Conservation (phyloP, 1,284 basidiomycete species). For the Tilletia walkeri region DNA sequence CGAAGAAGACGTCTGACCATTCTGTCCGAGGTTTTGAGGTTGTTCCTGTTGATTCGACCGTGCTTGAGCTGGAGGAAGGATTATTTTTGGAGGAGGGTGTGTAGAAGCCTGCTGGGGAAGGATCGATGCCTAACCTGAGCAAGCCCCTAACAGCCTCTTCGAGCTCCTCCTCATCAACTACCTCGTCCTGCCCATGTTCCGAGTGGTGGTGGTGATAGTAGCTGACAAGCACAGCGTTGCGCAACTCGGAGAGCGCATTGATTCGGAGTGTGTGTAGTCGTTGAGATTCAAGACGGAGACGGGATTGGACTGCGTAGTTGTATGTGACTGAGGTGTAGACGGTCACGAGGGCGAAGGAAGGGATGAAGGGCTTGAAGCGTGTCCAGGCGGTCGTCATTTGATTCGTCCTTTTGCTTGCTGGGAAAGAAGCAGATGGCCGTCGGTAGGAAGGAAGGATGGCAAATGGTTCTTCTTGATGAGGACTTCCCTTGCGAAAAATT, state of each 20-base stretch:
- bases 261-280: background rate
- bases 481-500: background rate
- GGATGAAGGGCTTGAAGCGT: background rate
- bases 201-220: background rate
- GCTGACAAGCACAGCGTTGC: background rate
- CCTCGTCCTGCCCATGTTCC: background rate
- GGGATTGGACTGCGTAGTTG: slow-evolving; percentile 11
- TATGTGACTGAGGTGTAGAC: slow-evolving; percentile 7
- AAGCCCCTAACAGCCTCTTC: background rate
- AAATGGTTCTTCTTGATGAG: background rate
- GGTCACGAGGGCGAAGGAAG: slow-evolving; percentile 4
- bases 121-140: background rate
- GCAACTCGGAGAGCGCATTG: background rate
- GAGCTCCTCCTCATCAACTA: background rate
- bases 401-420: background rate
- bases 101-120: background rate
- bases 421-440: background rate
- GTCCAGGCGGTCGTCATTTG: background rate
- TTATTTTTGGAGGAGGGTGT: background rate
- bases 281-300: background rate
- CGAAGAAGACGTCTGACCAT: slow-evolving; percentile 14
- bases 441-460: background rate
- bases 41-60: background rate
- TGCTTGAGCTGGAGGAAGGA: too few relatives aligned
- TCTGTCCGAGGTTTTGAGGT: background rate